phyloP scores from a whole-genome alignment of 73 alveolate species.

The Tetrahymena malaccensis region DNA sequence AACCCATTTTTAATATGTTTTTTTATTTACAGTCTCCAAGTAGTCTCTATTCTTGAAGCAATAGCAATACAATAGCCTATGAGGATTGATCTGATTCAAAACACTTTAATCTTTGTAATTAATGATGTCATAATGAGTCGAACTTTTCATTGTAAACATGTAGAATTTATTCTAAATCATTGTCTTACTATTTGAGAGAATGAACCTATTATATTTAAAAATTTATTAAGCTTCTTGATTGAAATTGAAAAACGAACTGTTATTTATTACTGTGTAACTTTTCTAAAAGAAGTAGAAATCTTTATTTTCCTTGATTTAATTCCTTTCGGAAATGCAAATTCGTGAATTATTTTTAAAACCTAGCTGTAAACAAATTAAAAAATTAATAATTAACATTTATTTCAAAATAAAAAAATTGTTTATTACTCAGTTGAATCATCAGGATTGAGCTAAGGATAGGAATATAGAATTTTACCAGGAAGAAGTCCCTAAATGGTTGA shows the following conservation, averaged over 20 bases:
- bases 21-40: conserved; percentile 3
- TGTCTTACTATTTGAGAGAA: neutral
- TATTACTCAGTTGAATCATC: neutral
- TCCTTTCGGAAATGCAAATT: neutral
- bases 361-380: neutral
- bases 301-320: neutral
- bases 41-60: conserved; percentile 18
- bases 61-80: conserved; percentile 11
- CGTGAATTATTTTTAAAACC: neutral
- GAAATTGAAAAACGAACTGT: neutral
- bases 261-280: neutral
- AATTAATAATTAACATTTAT: neutral
- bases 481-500: conserved; percentile 6
- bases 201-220: neutral
- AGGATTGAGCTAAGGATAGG: neutral
- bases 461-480: conserved; percentile 10
- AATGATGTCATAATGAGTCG: neutral
- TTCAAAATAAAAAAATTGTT: neutral
- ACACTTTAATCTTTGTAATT: neutral
- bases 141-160: neutral
- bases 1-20: neutral
- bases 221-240: neutral
- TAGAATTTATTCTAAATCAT: neutral
- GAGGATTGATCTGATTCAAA: conserved; percentile 6
- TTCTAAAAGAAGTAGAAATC: neutral